Base-by-base conservation (phyloP, 345 rosid species). In the Bruguiera sexangula region DNA sequence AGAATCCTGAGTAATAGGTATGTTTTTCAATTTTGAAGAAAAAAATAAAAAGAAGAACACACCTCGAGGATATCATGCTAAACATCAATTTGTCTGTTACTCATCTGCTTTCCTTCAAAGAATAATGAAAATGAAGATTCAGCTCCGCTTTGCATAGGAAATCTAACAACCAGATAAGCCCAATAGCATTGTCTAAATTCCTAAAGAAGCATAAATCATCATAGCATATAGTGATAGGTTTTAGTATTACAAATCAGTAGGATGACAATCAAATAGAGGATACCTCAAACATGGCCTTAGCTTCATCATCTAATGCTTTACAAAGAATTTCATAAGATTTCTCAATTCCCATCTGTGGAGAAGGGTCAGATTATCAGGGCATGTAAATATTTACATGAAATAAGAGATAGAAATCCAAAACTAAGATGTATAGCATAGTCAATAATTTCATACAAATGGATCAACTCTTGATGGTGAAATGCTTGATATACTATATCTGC, bases 261-360 rank as follows among this genome's bases (percentile, higher is more conserved):
- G 37, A 18, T 15, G 34, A 52, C 9, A 6, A 55, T 22, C 34
- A 3, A 52, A n/a, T 39, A 51, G 30, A 60, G 32, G 62, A 37
- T 82, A 88, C 96, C 94, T 91, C 91, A 79, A 91, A 73, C 18
- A 58, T 72, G 62, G 82, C 77, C 80, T 87, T 85, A 67, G 90
- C 90, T 77, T 90, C 89, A 18, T 71, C 68, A 76, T 85, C 88
- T 81, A 92, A 85, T 50, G 86, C 84, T 83, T 86, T 92, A 92
- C 97, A 95, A 58, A 92, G 96, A 84, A 95, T 92, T 76, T 90
- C 96, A 72, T 92, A 92, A 64, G 77, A 89, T 36, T 65, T 84
- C 37, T 78, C 83, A 55, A 68, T 68, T 68, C 81, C 79, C 60
- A 67, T 64, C 96, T 93, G 85, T 63, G 62, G 51, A 73, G 74